Percentiles rank a stretch among this genome's conserved stretches.
These are phyloP conservation scores for Phytophthora syringae DNA, from an alignment of 352 stramenopile genomes.

Conservation along the genomic window DNA sequence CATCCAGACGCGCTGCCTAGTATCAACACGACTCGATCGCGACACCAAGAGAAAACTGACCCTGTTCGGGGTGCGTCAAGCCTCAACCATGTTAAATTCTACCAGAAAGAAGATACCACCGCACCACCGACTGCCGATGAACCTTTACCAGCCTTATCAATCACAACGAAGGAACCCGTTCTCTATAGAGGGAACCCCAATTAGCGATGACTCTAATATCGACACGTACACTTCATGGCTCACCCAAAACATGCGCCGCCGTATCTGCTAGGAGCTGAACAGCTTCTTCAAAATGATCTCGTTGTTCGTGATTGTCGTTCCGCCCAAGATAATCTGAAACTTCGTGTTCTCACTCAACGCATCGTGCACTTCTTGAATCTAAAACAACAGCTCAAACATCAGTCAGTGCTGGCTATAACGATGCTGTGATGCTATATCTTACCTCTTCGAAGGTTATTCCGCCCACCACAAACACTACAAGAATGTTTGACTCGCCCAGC, in stretches of 20 bases:
- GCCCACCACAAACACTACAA: constrained; percentile 81
- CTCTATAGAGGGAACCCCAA: constrained; percentile 16
- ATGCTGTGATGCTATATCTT: background rate
- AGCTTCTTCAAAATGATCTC: constrained; percentile 68
- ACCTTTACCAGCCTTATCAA: constrained; percentile 10
- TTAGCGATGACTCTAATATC: constrained; percentile 12
- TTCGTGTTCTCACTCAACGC: constrained; percentile 52
- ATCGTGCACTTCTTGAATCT: constrained; percentile 75
- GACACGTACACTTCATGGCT: constrained; percentile 7
- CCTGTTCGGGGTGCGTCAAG: background rate
- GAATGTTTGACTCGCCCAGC: constrained; percentile 45
- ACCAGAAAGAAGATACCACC: constrained; percentile 1
- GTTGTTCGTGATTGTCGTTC: constrained; percentile 78
- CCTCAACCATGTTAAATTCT: constrained; percentile 20
- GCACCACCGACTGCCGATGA: constrained; percentile 1
- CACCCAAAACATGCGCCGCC: background rate
- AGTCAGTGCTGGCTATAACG: background rate
- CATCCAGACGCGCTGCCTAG: constrained; percentile 41
- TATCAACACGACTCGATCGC: constrained; percentile 19
- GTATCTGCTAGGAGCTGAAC: constrained; percentile 35
- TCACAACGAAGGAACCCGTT: constrained; percentile 7
- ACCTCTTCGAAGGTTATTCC: constrained; percentile 85
- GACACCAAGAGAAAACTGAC: constrained; percentile 15
- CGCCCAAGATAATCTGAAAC: constrained; percentile 73
- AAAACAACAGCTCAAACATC: constrained; percentile 7